Evolutionary conservation across 768 basidiomycete genomes (phyloP).

Genomic region (Boletus subparvulus): DNA sequence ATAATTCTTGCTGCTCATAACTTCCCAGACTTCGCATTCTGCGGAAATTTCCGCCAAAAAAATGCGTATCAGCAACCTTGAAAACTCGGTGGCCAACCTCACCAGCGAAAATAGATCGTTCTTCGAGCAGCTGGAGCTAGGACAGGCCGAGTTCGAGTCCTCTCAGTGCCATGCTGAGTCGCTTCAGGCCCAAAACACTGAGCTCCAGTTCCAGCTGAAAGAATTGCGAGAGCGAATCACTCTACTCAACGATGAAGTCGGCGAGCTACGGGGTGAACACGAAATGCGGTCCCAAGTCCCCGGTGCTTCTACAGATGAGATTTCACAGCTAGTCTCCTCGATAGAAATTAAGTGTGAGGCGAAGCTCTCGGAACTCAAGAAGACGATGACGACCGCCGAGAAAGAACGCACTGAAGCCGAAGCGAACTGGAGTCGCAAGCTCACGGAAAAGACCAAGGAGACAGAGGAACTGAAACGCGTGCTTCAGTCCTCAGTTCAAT

Average conservation of each 20-base stretch:
- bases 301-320: conserved; percentile 55
- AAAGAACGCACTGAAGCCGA: conserved; percentile 85
- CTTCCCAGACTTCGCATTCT: conserved; percentile 57
- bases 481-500: conserved; percentile 57
- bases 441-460: conserved; percentile 76
- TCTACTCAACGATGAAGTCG: conserved; percentile 69
- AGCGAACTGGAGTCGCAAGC: conserved; percentile 83
- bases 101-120: conserved; percentile 72
- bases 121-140: conserved; percentile 84
- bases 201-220: conserved; percentile 82
- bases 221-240: conserved; percentile 73
- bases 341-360: conserved; percentile 76
- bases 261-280: conserved; percentile 61
- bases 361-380: conserved; percentile 68
- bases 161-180: conserved; percentile 72
- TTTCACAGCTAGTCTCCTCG: conserved; percentile 70
- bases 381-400: conserved; percentile 63
- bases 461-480: conserved; percentile 66
- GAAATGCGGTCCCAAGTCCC: conserved; percentile 44
- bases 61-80: conserved; percentile 65
- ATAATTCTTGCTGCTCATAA: conserved; percentile 1
- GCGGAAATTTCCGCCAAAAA: conserved; percentile 64
- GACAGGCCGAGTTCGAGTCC: conserved; percentile 89
- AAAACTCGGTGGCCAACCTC: conserved; percentile 66
- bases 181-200: conserved; percentile 74